Base-by-base conservation (phyloP, 352 stramenopile genomes). In the Globisporangium nagaii region DNA sequence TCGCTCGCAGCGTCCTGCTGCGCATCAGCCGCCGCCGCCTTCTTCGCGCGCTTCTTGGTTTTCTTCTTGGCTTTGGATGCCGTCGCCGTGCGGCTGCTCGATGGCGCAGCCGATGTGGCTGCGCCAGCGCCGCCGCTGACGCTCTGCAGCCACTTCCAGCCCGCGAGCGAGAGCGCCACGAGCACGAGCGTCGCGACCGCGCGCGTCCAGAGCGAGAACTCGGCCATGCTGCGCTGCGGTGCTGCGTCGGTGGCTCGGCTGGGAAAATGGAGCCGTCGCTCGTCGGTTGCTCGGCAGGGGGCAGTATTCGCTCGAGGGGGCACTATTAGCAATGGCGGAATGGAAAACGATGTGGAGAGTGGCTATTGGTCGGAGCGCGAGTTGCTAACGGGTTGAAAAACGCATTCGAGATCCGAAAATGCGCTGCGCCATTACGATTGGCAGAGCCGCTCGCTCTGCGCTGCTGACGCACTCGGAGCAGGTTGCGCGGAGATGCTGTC, bases 31-130 rank as follows among this genome's bases (percentile, higher is more conserved):
- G 63, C 44, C 28, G 15, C 12, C 27, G 57, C 50, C 63, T 66
- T 80, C 54, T 73, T 82, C 28, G 42, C 46, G 55, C 75, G 81
- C 56, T 80, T 83, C 58, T 80, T 82, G 56, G 19, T 53, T 45
- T 67, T 66, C 36, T 77, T 79, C 58, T 76, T 80, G 27, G 15
- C 19, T 37, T 64, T 63, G 52, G 57, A 63, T 9, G 42, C 7
- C 5, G 25, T n/a, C 24, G 37, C 27, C 6, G 42, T 25, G 6
- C n/a, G 40, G 22, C 22, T 22, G 10, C 39, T 10, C 5, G 19
- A 27, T 8, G 39, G 5, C 19, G n/a, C 3, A 6, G 15, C 2
- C 7, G 37, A 22, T 4, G 39, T 9, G 4, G 39, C 27, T 2
- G 20, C 8, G 20, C 40, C 40, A 10, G 10, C 12, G 35, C 22